These are phyloP conservation scores for Phytophthora crassamura DNA, from an alignment of 352 stramenopile genomes.

Conservation along the genomic window DNA sequence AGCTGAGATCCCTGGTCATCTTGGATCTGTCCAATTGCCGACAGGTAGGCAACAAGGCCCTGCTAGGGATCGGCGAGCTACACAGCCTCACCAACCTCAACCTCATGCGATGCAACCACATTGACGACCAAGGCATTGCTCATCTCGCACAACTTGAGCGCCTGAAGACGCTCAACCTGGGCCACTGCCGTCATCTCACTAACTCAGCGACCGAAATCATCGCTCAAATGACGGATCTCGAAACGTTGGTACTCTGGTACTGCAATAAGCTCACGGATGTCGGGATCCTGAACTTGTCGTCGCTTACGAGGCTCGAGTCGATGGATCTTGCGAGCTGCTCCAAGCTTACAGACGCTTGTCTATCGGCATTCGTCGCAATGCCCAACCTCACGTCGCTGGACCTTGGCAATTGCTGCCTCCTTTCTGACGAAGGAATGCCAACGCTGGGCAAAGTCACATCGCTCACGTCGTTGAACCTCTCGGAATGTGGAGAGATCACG, in stretches of 20 bases:
- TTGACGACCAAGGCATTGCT: slow-evolving; percentile 62
- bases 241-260: slow-evolving; percentile 83
- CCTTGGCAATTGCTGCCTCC: slow-evolving; percentile 81
- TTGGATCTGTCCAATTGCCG: slow-evolving; percentile 81
- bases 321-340: slow-evolving; percentile 82
- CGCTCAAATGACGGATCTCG: slow-evolving; percentile 49
- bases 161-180: slow-evolving; percentile 78
- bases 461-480: slow-evolving; percentile 76
- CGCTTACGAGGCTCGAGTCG: slow-evolving; percentile 60
- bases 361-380: slow-evolving; percentile 61
- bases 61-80: slow-evolving; percentile 62
- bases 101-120: slow-evolving; percentile 82
- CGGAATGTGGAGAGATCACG: slow-evolving; percentile 74
- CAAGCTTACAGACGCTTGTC: slow-evolving; percentile 61
- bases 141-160: slow-evolving; percentile 52
- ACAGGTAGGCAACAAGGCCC: slow-evolving; percentile 69
- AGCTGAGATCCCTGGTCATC: slow-evolving; percentile 56
- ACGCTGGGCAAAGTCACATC: slow-evolving; percentile 52
- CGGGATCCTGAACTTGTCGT: slow-evolving; percentile 47
- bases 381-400: slow-evolving; percentile 70
- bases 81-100: slow-evolving; percentile 74
- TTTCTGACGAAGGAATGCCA: slow-evolving; percentile 69
- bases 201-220: slow-evolving; percentile 56
- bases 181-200: slow-evolving; percentile 83
- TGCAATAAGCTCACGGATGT: slow-evolving; percentile 86